These are phyloP conservation scores for Rhodomyrtus tomentosa DNA, from an alignment of 345 rosid species.

Conservation along the genomic window DNA sequence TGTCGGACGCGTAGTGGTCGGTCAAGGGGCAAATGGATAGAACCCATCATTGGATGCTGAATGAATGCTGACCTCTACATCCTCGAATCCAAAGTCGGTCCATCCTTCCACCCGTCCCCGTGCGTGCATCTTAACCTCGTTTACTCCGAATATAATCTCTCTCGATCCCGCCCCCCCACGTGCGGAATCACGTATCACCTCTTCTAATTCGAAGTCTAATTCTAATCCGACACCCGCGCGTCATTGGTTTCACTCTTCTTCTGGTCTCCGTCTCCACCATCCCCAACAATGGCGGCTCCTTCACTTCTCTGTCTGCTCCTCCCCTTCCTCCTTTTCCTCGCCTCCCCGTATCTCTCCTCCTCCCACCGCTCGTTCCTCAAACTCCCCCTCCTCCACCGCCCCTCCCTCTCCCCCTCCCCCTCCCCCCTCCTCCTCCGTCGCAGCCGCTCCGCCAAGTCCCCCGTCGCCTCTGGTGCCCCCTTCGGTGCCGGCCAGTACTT, in stretches of 20 bases:
- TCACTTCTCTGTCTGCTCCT: background rate
- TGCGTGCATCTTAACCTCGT: too few relatives aligned
- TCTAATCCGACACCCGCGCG: background rate
- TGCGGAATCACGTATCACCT: background rate
- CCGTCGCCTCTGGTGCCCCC: slow-evolving; percentile 61
- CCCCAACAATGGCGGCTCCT: background rate
- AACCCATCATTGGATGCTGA: background rate
- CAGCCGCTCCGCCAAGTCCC: slow-evolving; percentile 30
- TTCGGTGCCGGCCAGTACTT: slow-evolving; percentile 86
- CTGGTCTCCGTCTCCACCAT: background rate
- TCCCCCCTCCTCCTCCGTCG: slow-evolving; percentile 19
- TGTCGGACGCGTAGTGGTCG: background rate
- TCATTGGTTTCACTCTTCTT: background rate
- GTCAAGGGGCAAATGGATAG: background rate
- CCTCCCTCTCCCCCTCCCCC: slow-evolving; percentile 20
- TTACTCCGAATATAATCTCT: too few relatives aligned
- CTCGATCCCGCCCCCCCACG: background rate
- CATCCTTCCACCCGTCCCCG: too few relatives aligned
- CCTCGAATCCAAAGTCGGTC: too few relatives aligned
- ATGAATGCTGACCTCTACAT: too few relatives aligned
- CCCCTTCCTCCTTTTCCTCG: background rate
- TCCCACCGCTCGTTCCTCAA: slow-evolving; percentile 30
- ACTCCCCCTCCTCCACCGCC: slow-evolving; percentile 55
- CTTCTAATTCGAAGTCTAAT: background rate
- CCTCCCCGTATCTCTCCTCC: background rate